Conservation (phyloP, 1,284 basidiomycete species). For the Amylostereum areolatum region DNA sequence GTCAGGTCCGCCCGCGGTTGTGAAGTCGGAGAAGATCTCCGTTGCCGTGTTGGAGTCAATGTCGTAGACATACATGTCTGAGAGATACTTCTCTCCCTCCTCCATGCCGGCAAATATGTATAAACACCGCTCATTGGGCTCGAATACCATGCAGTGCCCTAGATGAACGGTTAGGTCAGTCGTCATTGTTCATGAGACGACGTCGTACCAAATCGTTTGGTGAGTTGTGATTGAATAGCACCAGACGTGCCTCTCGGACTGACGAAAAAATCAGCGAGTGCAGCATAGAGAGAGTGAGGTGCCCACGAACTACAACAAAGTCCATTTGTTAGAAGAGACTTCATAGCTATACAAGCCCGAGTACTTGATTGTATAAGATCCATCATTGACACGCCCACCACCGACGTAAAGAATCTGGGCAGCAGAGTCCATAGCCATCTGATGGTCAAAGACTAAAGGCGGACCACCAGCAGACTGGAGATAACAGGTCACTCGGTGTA, state of each 20-base stretch:
- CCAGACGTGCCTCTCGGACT: constrained; percentile 4
- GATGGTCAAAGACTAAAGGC: constrained; percentile 74
- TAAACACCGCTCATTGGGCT: constrained; percentile 47
- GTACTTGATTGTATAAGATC: constrained; percentile 50
- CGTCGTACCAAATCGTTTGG: constrained; percentile 52
- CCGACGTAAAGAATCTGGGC: constrained; percentile 72
- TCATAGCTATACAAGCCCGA: constrained; percentile 70
- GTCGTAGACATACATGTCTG: constrained; percentile 72
- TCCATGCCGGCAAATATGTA: constrained; percentile 70
- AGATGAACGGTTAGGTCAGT: background rate
- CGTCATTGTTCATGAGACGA: background rate
- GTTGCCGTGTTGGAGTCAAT: constrained; percentile 51
- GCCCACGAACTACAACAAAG: constrained; percentile 49
- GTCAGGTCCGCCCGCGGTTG: constrained; percentile 52
- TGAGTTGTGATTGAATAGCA: constrained; percentile 31
- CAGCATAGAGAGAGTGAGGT: constrained; percentile 6
- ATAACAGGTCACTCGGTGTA: background rate
- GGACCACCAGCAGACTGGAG: constrained; percentile 60
- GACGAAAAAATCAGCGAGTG: background rate
- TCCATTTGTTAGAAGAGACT: constrained; percentile 58
- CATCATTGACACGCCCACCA: constrained; percentile 70
- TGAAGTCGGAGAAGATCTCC: constrained; percentile 59
- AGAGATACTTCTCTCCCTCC: constrained; percentile 50
- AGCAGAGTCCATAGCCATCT: constrained; percentile 73
- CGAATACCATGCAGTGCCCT: constrained; percentile 78